phyloP scores from a whole-genome alignment of 2,329 filamentous ascomycete species.

The Periconia macrospinosa region DNA sequence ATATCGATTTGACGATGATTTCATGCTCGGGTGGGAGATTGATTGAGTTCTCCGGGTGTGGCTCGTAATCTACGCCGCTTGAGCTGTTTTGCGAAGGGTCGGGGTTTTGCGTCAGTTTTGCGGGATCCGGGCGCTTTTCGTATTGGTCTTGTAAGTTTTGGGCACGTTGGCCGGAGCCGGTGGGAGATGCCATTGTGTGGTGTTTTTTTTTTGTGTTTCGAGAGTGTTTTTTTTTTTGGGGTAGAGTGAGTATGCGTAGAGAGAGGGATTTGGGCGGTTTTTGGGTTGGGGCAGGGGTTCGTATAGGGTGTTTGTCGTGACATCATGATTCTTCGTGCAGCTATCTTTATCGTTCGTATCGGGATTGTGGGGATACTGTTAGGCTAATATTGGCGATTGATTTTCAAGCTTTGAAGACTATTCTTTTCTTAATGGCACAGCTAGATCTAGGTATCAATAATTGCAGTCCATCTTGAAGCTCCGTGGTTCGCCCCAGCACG shows the following conservation, averaged over 20 bases:
- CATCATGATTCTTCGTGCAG: not conserved
- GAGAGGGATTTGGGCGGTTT: not conserved
- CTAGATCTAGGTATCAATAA: no score
- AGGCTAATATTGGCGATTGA: not conserved
- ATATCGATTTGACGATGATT: constrained; percentile 48
- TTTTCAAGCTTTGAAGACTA: not conserved
- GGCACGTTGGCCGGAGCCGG: constrained; percentile 7
- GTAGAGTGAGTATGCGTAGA: not conserved
- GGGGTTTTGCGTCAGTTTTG: constrained; percentile 30
- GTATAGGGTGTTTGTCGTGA: not conserved
- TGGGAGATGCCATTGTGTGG: not conserved
- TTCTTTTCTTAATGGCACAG: not conserved
- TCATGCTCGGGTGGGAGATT: constrained; percentile 29
- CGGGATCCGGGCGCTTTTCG: constrained; percentile 27
- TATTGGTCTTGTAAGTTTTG: constrained; percentile 13
- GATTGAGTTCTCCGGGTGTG: constrained; percentile 23
- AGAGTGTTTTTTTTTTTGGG: not conserved
- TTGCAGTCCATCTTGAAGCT: no score
- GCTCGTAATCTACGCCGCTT: constrained; percentile 35
- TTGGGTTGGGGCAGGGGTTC: not conserved
- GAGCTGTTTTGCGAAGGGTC: constrained; percentile 29
- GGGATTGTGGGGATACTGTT: not conserved
- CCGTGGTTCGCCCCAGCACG: no score
- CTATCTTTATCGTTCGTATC: not conserved
- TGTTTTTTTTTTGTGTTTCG: not conserved